Evolutionary conservation across 306 rosid species (phyloP).

Genomic region (Ormosia emarginata): DNA sequence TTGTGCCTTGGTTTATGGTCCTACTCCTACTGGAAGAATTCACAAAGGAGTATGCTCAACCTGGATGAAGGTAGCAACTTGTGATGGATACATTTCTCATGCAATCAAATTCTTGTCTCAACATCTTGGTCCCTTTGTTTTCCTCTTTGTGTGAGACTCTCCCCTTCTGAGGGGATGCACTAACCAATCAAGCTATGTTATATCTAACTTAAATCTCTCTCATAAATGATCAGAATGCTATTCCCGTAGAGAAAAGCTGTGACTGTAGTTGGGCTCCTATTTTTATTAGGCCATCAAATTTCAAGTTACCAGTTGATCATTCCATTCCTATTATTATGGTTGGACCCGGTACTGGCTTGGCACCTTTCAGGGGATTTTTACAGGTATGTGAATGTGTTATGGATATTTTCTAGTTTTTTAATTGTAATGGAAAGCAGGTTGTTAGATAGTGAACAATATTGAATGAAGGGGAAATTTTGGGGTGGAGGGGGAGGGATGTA

Average conservation of each 20-base stretch:
- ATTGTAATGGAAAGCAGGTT: conserved; percentile 1
- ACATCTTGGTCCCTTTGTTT: not conserved
- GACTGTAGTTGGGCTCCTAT: conserved; percentile 89
- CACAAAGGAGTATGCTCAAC: conserved; percentile 97
- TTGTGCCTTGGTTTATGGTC: conserved; percentile 87
- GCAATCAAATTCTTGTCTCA: conserved; percentile 1
- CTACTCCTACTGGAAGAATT: conserved; percentile 85
- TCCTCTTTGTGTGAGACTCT: conserved; percentile 1
- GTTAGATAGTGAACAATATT: not conserved
- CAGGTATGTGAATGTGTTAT: conserved; percentile 58
- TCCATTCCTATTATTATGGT: conserved; percentile 74
- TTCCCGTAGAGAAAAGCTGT: conserved; percentile 61
- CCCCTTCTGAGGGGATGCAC: not conserved
- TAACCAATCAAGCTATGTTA: conserved; percentile 7
- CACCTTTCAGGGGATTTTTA: conserved; percentile 96
- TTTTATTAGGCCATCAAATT: conserved; percentile 86
- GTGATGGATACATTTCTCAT: conserved; percentile 7
- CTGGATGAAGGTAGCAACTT: conserved; percentile 89
- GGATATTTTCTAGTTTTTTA: not conserved
- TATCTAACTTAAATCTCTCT: conserved; percentile 30
- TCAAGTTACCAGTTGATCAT: conserved; percentile 80
- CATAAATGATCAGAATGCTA: conserved; percentile 59
- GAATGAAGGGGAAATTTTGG: not conserved
- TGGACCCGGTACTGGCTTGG: conserved; percentile 99
- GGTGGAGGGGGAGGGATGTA: not conserved